These are phyloP conservation scores for Bauhinia variegata DNA, from an alignment of 306 rosid genomes.

Conservation along the genomic window DNA sequence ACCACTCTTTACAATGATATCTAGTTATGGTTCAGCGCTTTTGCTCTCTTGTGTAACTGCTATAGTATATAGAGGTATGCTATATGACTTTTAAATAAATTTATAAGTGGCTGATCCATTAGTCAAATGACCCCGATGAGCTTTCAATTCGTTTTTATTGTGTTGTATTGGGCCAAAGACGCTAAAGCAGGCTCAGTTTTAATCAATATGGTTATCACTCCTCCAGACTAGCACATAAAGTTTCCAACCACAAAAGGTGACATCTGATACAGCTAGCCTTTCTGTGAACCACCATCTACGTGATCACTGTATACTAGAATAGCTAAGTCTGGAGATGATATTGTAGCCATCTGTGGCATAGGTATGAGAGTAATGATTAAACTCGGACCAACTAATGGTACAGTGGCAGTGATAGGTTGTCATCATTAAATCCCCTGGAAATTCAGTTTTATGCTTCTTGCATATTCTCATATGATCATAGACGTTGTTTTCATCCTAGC, in stretches of 20 bases:
- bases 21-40: not conserved
- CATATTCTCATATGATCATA: too few relatives aligned
- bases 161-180: too few relatives aligned
- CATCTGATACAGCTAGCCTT: not conserved
- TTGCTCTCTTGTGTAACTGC: constrained; percentile 9
- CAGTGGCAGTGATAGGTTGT: too few relatives aligned
- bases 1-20: not conserved
- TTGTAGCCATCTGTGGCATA: not conserved
- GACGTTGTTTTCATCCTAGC: too few relatives aligned
- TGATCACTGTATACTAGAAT: constrained; percentile 9
- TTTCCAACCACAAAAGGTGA: too few relatives aligned
- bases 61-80: not conserved
- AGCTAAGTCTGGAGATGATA: constrained; percentile 13
- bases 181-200: not conserved
- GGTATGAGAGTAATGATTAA: constrained; percentile 12
- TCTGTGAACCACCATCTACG: not conserved
- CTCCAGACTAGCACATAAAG: too few relatives aligned
- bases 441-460: too few relatives aligned
- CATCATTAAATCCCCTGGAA: too few relatives aligned
- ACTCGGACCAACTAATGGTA: too few relatives aligned
- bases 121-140: not conserved
- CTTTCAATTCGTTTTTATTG: not conserved
- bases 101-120: not conserved
- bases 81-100: constrained; percentile 8
- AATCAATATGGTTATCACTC: not conserved